A percentile compares a stretch with the other conserved stretches of the same genome.
These are phyloP conservation scores for Solanum bulbocastanum DNA, from an alignment of 257 asterid genomes.

Conservation along the genomic window DNA sequence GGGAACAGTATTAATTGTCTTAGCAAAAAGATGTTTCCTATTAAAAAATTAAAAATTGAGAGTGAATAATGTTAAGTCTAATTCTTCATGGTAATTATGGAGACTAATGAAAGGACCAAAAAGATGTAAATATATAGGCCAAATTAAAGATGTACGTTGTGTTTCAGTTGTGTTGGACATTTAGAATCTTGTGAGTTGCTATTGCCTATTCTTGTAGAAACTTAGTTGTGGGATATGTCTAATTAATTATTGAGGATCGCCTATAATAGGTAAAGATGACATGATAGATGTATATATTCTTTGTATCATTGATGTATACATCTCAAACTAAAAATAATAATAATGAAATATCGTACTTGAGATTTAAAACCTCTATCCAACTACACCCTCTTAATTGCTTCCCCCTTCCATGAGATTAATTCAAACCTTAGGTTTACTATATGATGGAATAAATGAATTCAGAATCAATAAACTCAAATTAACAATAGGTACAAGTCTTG, in stretches of 20 bases:
- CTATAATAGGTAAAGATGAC: neutral
- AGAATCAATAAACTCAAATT: neutral
- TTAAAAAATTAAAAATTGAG: neutral
- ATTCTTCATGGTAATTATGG: neutral
- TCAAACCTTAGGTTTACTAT: neutral
- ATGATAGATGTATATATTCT: neutral
- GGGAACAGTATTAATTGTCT: neutral
- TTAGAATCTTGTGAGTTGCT: neutral
- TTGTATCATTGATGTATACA: no score
- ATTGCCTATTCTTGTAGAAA: neutral
- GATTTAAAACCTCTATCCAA: neutral
- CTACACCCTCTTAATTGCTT: neutral
- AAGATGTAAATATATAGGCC: neutral
- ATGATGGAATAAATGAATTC: neutral
- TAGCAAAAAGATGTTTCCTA: neutral
- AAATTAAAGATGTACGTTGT: neutral
- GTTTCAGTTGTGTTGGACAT: neutral
- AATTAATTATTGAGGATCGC: neutral
- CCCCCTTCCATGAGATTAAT: neutral
- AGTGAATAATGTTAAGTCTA: neutral
- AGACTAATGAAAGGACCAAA: neutral
- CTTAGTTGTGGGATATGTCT: neutral
- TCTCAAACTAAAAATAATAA: no score
- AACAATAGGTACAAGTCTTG: neutral
- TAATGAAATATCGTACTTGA: neutral